Evolutionary conservation across 176 grass and related monocot species (phyloP).

Genomic region (Ampelocalamus luodianensis): DNA sequence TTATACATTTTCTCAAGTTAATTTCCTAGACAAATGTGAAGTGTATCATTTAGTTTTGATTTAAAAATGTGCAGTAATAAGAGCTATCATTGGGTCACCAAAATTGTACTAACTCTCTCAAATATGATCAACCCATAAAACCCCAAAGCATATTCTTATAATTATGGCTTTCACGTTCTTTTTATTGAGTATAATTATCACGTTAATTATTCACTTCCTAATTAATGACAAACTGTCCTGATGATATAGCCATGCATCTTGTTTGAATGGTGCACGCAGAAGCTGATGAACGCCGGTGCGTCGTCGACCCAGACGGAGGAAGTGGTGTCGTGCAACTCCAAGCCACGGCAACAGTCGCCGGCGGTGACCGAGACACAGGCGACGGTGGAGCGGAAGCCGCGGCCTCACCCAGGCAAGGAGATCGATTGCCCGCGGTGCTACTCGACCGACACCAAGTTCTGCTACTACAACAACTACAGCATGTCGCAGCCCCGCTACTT

Average conservation of each 20-base stretch:
- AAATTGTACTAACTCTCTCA: neutral
- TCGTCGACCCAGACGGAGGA: neutral
- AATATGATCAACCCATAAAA: neutral
- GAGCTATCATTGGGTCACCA: neutral
- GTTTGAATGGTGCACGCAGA: neutral
- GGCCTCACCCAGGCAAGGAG: slow-evolving; percentile 48
- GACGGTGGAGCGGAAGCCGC: slow-evolving; percentile 34
- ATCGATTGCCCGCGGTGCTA: slow-evolving; percentile 60
- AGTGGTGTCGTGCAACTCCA: neutral
- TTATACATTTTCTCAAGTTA: too few relatives aligned
- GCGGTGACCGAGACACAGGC: neutral
- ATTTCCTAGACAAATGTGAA: too few relatives aligned
- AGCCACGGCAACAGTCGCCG: slow-evolving; percentile 29
- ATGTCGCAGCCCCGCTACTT: slow-evolving; percentile 66
- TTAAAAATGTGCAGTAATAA: too few relatives aligned
- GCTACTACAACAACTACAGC: slow-evolving; percentile 81
- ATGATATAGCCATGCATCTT: neutral
- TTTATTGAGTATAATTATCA: neutral
- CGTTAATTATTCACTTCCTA: neutral
- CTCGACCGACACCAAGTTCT: slow-evolving; percentile 75
- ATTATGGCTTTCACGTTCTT: neutral
- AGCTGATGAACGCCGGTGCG: neutral
- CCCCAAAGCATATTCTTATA: neutral
- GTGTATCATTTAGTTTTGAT: too few relatives aligned
- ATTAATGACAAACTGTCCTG: neutral